A percentile compares a stretch with the other conserved stretches of the same genome.
phyloP scores from a whole-genome alignment of 2,329 filamentous ascomycete genomes.

The Botrytis galanthina region DNA sequence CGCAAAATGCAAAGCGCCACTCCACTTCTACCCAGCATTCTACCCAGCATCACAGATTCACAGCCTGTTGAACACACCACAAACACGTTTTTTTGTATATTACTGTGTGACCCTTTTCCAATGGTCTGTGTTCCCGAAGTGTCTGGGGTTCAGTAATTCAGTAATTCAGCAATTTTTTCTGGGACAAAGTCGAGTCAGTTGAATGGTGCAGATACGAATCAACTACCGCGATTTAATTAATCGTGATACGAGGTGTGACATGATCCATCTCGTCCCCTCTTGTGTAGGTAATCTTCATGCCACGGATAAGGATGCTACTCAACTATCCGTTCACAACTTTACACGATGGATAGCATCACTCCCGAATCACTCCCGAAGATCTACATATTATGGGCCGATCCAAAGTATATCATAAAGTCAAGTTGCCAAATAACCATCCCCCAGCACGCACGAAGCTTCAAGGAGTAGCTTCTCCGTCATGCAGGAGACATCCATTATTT shows the following conservation, averaged over 20 bases:
- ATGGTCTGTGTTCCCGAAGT: neutral
- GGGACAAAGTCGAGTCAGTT: neutral
- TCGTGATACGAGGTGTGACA: neutral
- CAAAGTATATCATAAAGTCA: neutral
- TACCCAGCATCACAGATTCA: neutral
- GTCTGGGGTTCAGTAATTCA: neutral
- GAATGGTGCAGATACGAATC: neutral
- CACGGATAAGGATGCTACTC: neutral
- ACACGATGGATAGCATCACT: neutral
- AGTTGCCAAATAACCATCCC: neutral
- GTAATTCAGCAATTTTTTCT: neutral
- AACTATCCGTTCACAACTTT: neutral
- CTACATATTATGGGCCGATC: neutral
- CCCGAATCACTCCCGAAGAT: slow-evolving; percentile 1
- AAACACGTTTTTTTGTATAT: slow-evolving; percentile 6
- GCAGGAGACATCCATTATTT: neutral
- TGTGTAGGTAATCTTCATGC: neutral
- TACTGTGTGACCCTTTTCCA: neutral
- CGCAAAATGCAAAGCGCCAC: slow-evolving; percentile 17
- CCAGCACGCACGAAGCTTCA: neutral
- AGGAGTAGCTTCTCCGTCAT: neutral
- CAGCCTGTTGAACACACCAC: neutral
- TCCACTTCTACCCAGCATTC: slow-evolving; percentile 5
- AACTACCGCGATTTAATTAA: slow-evolving; percentile 1
- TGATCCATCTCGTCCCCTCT: no score